These are phyloP conservation scores for Paramecium bursaria DNA, from an alignment of 73 alveolate species.

Conservation along the genomic window DNA sequence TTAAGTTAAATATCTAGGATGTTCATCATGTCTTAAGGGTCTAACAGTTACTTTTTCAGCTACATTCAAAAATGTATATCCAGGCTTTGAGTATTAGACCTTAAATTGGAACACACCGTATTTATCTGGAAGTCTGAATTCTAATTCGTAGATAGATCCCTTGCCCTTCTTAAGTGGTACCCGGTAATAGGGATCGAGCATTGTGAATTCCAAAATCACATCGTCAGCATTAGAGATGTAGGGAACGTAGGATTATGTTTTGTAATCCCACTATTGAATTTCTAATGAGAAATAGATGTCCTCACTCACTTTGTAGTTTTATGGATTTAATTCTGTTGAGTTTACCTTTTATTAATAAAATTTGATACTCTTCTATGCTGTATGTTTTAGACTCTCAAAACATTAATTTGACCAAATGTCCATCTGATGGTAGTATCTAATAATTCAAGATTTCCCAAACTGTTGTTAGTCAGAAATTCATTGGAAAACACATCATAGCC, in stretches of 20 bases:
- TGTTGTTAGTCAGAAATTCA: slow-evolving; percentile 43
- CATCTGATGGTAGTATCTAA: slow-evolving; percentile 9
- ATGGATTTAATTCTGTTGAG: slow-evolving; percentile 58
- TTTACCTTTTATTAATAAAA: slow-evolving; percentile 24
- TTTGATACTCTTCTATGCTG: slow-evolving; percentile 59
- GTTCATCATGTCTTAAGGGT: slow-evolving; percentile 70
- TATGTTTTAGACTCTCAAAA: slow-evolving; percentile 59
- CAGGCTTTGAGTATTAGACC: slow-evolving; percentile 64
- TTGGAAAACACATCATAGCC: slow-evolving; percentile 60
- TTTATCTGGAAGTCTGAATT: slow-evolving; percentile 60
- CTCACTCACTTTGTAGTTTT: slow-evolving; percentile 61
- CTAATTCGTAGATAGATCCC: slow-evolving; percentile 40
- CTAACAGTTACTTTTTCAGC: slow-evolving; percentile 67
- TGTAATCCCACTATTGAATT: slow-evolving; percentile 20
- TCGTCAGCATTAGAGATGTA: slow-evolving; percentile 56
- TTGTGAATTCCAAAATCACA: slow-evolving; percentile 58
- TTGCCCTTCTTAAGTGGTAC: slow-evolving; percentile 61
- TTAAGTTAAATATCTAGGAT: slow-evolving; percentile 63
- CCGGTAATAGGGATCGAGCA: slow-evolving; percentile 68
- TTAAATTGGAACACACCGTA: slow-evolving; percentile 67
- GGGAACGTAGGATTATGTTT: slow-evolving; percentile 50
- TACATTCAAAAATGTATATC: slow-evolving; percentile 60
- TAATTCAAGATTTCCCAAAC: slow-evolving; percentile 39
- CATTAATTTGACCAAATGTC: slow-evolving; percentile 49
- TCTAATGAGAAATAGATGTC: slow-evolving; percentile 62